A percentile compares a stretch with the other conserved stretches of the same genome.
Conservation (phyloP, 148 eudicot genomes). For the Talinum fruticosum region DNA sequence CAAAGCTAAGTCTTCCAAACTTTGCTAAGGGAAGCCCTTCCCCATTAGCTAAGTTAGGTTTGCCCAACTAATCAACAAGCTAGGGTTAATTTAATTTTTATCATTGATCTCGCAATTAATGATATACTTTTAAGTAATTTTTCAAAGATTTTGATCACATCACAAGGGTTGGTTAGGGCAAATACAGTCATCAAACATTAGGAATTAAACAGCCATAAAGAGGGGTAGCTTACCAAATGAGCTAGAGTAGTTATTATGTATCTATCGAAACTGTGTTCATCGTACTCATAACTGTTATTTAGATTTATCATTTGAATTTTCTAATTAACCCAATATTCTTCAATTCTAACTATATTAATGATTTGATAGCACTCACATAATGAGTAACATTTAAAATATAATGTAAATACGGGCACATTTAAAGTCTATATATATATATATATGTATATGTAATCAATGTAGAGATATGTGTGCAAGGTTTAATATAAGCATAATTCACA, state of each 20-base stretch:
- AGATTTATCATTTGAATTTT: too few species aligned
- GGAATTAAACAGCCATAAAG: background rate
- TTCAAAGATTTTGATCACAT: background rate
- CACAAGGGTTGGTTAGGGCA: background rate
- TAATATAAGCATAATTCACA: too few species aligned
- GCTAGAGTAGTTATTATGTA: background rate
- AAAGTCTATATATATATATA: too few species aligned
- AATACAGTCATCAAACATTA: background rate
- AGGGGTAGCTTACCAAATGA: background rate
- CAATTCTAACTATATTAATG: too few species aligned
- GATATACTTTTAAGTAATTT: too few species aligned
- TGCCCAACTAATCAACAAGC: conserved; percentile 1
- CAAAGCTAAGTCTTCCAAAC: background rate
- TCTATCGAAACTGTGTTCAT: too few species aligned
- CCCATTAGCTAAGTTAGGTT: background rate
- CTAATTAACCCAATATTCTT: background rate
- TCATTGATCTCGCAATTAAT: background rate
- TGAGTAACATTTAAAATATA: too few species aligned
- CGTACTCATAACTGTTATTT: too few species aligned
- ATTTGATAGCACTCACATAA: too few species aligned
- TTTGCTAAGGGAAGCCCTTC: background rate
- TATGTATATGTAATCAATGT: too few species aligned
- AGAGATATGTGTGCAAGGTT: too few species aligned
- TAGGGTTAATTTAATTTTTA: background rate
- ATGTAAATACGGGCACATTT: too few species aligned